Evolutionary conservation across 805 yeast species (phyloP), one percentile per base, ranked within the genome.

Genomic region (Kurtzmaniella fragi): DNA sequence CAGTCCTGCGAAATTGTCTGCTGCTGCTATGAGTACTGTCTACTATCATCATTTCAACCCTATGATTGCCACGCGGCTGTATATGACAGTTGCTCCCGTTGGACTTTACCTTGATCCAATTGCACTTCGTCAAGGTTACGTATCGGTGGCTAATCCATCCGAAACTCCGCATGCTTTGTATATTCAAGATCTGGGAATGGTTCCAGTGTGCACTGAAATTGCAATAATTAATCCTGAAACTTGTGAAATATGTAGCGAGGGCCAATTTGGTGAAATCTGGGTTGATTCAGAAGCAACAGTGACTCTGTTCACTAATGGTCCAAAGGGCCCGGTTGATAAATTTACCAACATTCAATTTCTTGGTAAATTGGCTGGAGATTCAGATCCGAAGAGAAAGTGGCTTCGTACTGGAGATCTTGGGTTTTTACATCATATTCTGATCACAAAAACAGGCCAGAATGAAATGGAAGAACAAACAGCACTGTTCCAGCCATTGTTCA

Each of bases 241-340:
- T 0, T 61, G 75, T 33, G 66, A 70, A 39, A 66, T 89, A 10
- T 91, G 99, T 55, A 78, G 75, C 42, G 82, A 81, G 37, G 97
- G 98, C 6, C 99, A 93, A 59, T 80, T 78, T 58, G 99, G 99
- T 27, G 99, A 93, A 62, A 88, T 93, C 30, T 93, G 98, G 98
- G 95, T 91, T 2, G 78, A 85, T 46, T 84, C 95, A 1, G 95
- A 88, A 46, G 95, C 91, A 1, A 89, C 84, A 49, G 82, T 80
- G 23, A 58, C 70, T 10, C 76, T 78, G 5, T 82, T 79, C 55
- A 75, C 78, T 30, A 69, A 75, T 37, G 79, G 79, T 3, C 73
- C 73, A 0, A 67, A 70, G 23, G 68, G 78, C 1, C 71, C 70
- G 1, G 66, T 71, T 8, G 84, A 80, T 44, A 60, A 64, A 10